Percentiles rank a stretch among this genome's conserved stretches.
These are phyloP conservation scores for Monilinia vaccinii-corymbosi DNA, from an alignment of 2,329 filamentous ascomycete genomes.

Conservation along the genomic window DNA sequence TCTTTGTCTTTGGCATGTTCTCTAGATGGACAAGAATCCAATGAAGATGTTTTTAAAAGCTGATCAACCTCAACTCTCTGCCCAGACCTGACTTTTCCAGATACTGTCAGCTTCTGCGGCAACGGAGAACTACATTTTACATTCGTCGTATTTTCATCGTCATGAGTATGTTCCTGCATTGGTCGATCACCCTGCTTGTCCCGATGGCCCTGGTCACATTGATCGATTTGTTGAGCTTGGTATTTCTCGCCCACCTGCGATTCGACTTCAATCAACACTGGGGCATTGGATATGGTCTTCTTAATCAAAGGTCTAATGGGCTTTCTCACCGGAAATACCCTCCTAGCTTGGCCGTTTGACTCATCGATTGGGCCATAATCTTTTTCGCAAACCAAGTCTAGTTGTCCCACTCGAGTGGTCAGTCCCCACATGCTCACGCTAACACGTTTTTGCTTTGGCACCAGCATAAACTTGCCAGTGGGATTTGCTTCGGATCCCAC, in stretches of 20 bases:
- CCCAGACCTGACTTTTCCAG: background rate
- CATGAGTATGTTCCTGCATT: background rate
- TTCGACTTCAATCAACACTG: background rate
- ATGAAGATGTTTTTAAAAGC: background rate
- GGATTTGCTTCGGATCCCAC: constrained; percentile 20
- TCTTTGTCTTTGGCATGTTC: background rate
- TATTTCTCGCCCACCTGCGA: background rate
- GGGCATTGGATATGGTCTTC: background rate
- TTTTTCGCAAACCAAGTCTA: constrained; percentile 14
- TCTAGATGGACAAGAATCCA: background rate
- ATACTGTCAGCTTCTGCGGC: too few relatives aligned
- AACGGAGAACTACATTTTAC: background rate
- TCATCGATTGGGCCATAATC: background rate
- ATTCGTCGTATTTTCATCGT: background rate
- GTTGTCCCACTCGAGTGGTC: constrained; percentile 1
- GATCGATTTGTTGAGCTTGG: background rate
- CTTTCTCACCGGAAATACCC: too few relatives aligned
- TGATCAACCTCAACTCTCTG: background rate
- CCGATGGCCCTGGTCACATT: background rate
- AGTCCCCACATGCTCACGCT: background rate
- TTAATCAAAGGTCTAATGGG: background rate
- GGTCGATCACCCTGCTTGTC: background rate
- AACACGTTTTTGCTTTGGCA: background rate
- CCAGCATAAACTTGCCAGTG: constrained; percentile 20
- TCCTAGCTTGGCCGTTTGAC: background rate